Base-by-base conservation (phyloP, 108 stramenopile genomes). In the Nitzschia putrida region DNA sequence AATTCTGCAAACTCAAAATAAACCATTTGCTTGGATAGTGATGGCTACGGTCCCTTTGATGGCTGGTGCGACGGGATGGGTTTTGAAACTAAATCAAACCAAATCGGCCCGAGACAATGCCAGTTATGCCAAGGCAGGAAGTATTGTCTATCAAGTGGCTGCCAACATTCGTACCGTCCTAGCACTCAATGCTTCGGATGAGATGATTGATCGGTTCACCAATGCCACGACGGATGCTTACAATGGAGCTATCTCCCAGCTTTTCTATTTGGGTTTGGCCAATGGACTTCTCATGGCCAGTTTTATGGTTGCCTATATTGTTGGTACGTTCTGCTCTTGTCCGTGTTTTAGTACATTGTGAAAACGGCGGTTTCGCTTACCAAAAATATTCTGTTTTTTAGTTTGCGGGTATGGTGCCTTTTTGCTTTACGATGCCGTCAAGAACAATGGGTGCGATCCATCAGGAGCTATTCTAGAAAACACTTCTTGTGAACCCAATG, bases 401-500 rank as follows among this genome's bases (percentile, higher is more conserved):
- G 58, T 70, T 38, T 57, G 58, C 20, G 69, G 81, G 14, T 80
- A 64, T 53, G 84, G 84, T 60, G 9, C 71, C 13, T 85, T 29
- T 20, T 58, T 85, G 9, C 55, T 85, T 41, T 85, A 77, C 51
- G 66, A 72, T 57, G 50, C 61, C 1, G 77, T 85, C 0, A 49
- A 25, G 10, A 42, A 65, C 21, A 66, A 45, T 65, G 84, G 84
- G 21, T 85, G 80, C 47, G 84, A 85, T 61, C 84, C 84, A n/a
- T 77, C 74, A 1, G 78, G 74, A 11, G 74, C 81, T 0, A 53
- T 80, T 8, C 39, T 64, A 9, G 73, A 40, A 4, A 71, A 73
- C 42, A 56, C 26, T 11, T 42, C 74, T 3, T 85, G 84, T 49
- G 64, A 74, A 5, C 80, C 78, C 9, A 14, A 56, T 49, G 80